Base-by-base conservation (phyloP, 345 rosid species). In the Raphanus raphanistrum region DNA sequence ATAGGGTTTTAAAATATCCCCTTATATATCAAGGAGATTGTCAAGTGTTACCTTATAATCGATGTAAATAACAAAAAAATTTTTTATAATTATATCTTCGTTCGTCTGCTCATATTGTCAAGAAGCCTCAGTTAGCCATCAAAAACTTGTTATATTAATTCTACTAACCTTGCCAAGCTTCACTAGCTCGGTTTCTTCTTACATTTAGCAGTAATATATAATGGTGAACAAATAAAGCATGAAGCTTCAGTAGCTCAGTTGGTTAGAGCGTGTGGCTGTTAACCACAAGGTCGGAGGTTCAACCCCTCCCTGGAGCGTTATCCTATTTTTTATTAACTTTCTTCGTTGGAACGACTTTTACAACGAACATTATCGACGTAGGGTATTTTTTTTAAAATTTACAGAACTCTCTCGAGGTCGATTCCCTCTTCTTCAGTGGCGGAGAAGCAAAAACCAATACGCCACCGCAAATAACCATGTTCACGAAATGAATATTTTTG, bases 281-380 rank as follows among this genome's bases (percentile, higher is more conserved):
- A 90, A 94, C 94, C 90, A 86, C 89, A 91, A 91, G 91, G 97
- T 93, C 86, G 90, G 85, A 88, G 93, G 91, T 93, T 93, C 93
- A 73, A 93, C 74, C 88, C 90, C 90, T 91, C 87, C 79, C 21
- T 5, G 8, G 21, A n/a, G 8, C 16, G 16, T 48, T 48, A 1
- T 8, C 1, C 0, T 58, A 41, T 12, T 26, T 4, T 52, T 52
- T 6, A 5, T 7, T 6, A 15, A 15, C 21, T 2, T 6, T 52
- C 25, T 36, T 1, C 4, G 2, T 10, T 2, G 5, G 8, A 43
- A 12, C 33, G 50, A 28, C 13, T 32, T 31, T 9, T 12, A 7
- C 17, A 0, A 26, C 9, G 70, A 76, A 76, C 65, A 35, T 35
- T 76, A 70, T 63, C 58, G 80, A 76, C 8, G 10, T 13, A 59